These are phyloP conservation scores for Verticillium klebahnii DNA, from an alignment of 2,329 filamentous ascomycete species.

Conservation along the genomic window DNA sequence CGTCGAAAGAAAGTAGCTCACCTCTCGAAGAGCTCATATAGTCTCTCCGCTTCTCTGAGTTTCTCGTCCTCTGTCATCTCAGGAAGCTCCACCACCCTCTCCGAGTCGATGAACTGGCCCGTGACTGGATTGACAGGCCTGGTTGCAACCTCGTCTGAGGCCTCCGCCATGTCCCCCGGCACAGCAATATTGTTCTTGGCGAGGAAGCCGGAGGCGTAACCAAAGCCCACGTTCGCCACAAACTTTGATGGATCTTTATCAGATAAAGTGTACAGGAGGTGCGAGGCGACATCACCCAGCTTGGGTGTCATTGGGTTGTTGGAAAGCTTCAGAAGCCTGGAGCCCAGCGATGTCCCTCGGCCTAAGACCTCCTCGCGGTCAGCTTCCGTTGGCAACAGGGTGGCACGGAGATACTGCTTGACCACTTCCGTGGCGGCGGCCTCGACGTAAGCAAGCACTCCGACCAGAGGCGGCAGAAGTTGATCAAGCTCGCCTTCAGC, in stretches of 20 bases:
- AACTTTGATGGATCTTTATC: constrained; percentile 74
- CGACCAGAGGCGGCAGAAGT: constrained; percentile 67
- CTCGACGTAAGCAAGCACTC: constrained; percentile 67
- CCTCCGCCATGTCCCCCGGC: constrained; percentile 56
- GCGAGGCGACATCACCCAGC: constrained; percentile 68
- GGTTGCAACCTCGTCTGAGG: constrained; percentile 19
- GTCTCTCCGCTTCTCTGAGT: constrained; percentile 80
- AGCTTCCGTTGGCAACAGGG: constrained; percentile 69
- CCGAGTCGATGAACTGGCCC: constrained; percentile 71
- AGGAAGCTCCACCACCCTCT: constrained; percentile 53
- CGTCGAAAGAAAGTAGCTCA: constrained; percentile 27
- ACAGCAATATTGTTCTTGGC: constrained; percentile 78
- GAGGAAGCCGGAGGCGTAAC: constrained; percentile 86
- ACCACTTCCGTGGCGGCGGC: constrained; percentile 60
- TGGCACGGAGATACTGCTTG: constrained; percentile 56
- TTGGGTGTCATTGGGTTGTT: constrained; percentile 68
- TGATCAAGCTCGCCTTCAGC: constrained; percentile 67
- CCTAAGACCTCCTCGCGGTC: constrained; percentile 78
- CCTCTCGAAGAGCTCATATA: constrained; percentile 91
- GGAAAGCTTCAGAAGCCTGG: constrained; percentile 72
- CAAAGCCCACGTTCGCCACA: constrained; percentile 90
- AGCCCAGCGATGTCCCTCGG: constrained; percentile 66
- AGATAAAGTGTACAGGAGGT: constrained; percentile 83
- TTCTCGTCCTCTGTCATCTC: constrained; percentile 91
- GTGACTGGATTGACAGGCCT: constrained; percentile 75